These are phyloP conservation scores for Zarea fungicola DNA, from an alignment of 2,329 filamentous ascomycete genomes.

Conservation along the genomic window DNA sequence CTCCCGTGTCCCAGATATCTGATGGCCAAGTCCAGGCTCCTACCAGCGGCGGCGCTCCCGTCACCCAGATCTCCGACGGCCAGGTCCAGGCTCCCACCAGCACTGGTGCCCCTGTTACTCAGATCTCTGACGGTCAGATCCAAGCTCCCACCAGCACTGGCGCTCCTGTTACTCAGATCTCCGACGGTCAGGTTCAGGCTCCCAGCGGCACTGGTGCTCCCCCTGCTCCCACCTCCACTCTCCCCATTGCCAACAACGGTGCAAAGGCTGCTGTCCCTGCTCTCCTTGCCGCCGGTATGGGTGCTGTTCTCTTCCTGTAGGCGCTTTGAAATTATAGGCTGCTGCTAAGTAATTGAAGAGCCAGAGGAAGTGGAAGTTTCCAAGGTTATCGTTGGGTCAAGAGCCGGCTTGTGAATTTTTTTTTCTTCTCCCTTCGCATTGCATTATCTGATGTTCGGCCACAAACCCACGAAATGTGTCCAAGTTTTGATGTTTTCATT, in stretches of 20 bases:
- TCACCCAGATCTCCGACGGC: constrained; percentile 19
- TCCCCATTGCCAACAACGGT: constrained; percentile 6
- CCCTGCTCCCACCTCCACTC: constrained; percentile 5
- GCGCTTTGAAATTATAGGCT: constrained; percentile 6
- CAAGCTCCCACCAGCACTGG: constrained; percentile 14
- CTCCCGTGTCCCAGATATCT: constrained; percentile 14
- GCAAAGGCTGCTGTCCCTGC: constrained; percentile 19
- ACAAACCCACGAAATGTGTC: no score
- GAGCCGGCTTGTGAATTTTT: not conserved
- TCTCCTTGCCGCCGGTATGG: constrained; percentile 10
- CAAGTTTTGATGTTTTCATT: constrained; percentile 1
- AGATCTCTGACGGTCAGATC: constrained; percentile 22
- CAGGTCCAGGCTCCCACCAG: constrained; percentile 21
- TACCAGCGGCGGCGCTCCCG: constrained; percentile 14
- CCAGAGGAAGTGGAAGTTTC: no score
- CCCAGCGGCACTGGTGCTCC: constrained; percentile 26
- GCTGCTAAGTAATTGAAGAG: no score
- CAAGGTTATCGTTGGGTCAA: not conserved
- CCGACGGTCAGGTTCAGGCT: constrained; percentile 27
- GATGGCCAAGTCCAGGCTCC: constrained; percentile 24
- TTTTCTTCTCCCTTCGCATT: not conserved
- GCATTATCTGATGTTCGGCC: no score
- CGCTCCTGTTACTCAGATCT: constrained; percentile 30
- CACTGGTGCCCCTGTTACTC: constrained; percentile 16
- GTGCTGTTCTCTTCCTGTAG: constrained; percentile 14